Percentiles rank a stretch among this genome's conserved stretches.
Conservation (phyloP, 225 moss, liverwort and hornwort genomes). For the Lunularia cruciata region DNA sequence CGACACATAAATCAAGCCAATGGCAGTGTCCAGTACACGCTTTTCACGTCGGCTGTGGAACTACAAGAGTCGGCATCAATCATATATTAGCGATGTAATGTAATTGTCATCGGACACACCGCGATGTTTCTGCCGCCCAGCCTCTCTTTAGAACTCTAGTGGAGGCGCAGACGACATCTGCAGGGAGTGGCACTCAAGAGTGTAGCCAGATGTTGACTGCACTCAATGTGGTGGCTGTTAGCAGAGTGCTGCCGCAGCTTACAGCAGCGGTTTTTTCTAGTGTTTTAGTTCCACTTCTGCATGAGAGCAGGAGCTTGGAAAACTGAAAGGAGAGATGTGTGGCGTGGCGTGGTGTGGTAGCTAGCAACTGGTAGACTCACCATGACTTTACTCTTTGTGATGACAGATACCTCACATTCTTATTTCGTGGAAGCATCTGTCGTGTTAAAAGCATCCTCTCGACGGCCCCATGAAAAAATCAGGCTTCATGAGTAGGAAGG, state of each 20-base stretch:
- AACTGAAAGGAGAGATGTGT: not conserved
- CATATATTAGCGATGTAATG: too few relatives aligned
- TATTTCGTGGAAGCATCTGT: constrained; percentile 25
- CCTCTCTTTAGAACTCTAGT: too few relatives aligned
- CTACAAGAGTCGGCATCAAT: too few relatives aligned
- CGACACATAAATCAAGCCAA: too few relatives aligned
- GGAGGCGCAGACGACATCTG: too few relatives aligned
- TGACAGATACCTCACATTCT: constrained; percentile 33
- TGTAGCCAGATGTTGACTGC: too few relatives aligned
- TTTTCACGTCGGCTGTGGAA: too few relatives aligned
- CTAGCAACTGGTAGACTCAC: constrained; percentile 19
- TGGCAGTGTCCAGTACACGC: too few relatives aligned
- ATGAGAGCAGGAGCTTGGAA: not conserved
- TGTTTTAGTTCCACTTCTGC: not conserved
- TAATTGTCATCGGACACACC: too few relatives aligned
- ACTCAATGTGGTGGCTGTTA: not conserved
- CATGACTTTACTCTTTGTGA: constrained; percentile 1
- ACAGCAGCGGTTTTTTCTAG: not conserved
- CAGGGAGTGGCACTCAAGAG: too few relatives aligned
- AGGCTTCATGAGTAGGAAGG: constrained; percentile 40
- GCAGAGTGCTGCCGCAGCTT: not conserved
- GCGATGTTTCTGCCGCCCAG: too few relatives aligned
- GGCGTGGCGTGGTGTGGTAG: not conserved
- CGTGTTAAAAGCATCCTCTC: not conserved
- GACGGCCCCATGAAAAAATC: constrained; percentile 30